Evolutionary conservation across 2,329 filamentous ascomycete species (phyloP), one percentile per base, ranked within the genome.

Genomic region (Cryoendolithus antarcticus): DNA sequence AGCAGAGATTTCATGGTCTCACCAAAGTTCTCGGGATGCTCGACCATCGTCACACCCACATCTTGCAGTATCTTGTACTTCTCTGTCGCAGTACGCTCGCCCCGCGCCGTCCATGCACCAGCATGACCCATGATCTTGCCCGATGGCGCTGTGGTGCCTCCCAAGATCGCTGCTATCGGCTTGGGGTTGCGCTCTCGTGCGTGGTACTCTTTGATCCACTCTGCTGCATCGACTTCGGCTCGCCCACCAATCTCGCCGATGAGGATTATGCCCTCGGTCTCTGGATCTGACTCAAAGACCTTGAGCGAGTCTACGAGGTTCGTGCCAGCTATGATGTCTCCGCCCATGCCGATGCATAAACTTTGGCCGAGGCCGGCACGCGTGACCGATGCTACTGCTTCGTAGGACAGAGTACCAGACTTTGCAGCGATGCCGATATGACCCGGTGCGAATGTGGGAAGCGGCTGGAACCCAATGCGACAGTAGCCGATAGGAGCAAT

Each of bases 381-480:
- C 5, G 80, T 83, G 15, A 83, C 77, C 1, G 80, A 78, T 0
- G 79, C 82, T 1, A 86, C 82, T 2, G 82, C 76, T 57, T 89
- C 83, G 51, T 88, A 89, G 44, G 80, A 85, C 31, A 89, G 62
- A 0, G 83, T 89, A 1, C 82, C 83, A 1, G 80, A 86, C 55
- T 85, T 86, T n/a, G 81, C 80, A 3, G 84, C 74, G 39, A 89
- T 82, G 2, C 82, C 82, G 13, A 89, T 66, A 41, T 74, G 71
- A 0, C 82, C 83, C 1, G 75, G 71, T 41, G 69, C 64, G 52
- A 86, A 88, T 42, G 77, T 84, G 0, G 79, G 73, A 9, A 88
- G 63, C 4, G 83, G 83, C 56, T 86, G 82, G 54, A 88, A 86
- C 0, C 83, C 82, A 54, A 82, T 77, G 33, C 77, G 69, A 49